Evolutionary conservation across 305 asterid species (phyloP), one percentile per base, ranked within the genome.

Genomic region (Nicotiana rustica): DNA sequence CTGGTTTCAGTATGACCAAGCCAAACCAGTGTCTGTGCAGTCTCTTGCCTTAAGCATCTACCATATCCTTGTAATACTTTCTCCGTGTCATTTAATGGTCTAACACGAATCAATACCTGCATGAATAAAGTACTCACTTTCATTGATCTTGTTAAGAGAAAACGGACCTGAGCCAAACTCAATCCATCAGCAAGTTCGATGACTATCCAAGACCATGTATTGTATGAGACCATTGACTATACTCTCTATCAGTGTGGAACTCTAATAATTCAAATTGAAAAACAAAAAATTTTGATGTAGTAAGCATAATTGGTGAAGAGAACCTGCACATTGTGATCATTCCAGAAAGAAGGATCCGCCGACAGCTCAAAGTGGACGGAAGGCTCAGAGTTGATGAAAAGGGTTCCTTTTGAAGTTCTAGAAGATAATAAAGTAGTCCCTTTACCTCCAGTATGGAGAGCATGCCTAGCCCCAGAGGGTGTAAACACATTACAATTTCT

Each of bases 281-380:
- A 59, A 6, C 44, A 9, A 59, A 31, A 25, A 25, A 25, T 25
- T 25, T 25, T 25, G 25, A 25, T 25, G 25, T 19, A 10, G 80
- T 55, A 9, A 67, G 7, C 18, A 65, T 66, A 79, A 19, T 6
- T 73, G 67, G n/a, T 19, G 73, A 78, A 84, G 36, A 29, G 62
- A 78, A 94, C 98, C 96, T 94, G 98, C 91, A 94, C 96, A 84
- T 91, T 94, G 80, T 91, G 93, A 87, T 92, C 95, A 47, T 91
- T 90, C 98, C 97, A 93, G 61, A 93, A 93, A 29, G 89, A 89
- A 14, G 91, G 91, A 65, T 89, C 89, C 41, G 87, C 89, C 7
- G 85, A 86, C 49, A 91, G 97, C 84, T 91, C 95, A 75, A 93
- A 90, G 82, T 87, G 89, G 49, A 85, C 81, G 14, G 80, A 17